Evolutionary conservation across 2,329 filamentous ascomycete genomes (phyloP).

Genomic region (Paecilomyces formosus): DNA sequence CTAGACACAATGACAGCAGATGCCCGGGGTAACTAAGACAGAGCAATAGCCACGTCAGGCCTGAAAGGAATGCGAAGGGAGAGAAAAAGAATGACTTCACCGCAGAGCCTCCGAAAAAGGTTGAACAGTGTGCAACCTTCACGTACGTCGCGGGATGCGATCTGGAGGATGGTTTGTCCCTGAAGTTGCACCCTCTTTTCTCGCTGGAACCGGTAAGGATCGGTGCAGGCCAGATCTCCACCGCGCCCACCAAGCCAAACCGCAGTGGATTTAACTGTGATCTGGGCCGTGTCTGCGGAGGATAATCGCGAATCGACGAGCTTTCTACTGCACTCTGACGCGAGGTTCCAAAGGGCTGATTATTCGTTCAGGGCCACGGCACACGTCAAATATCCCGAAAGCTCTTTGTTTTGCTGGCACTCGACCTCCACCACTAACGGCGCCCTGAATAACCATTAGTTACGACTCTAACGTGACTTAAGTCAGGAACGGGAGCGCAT

Average conservation of each 20-base stretch:
- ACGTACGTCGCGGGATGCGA: not conserved
- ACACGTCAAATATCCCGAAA: not conserved
- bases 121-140: not conserved
- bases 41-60: not conserved
- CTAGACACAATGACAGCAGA: not conserved
- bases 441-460: not conserved
- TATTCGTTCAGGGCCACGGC: not conserved
- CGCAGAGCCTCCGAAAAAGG: not conserved
- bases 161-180: not conserved
- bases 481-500: not conserved
- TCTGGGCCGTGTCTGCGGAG: not conserved
- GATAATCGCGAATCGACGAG: not conserved
- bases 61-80: not conserved
- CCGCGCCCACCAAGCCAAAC: not conserved
- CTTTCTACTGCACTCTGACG: not conserved
- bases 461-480: not conserved
- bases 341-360: not conserved
- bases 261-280: not conserved
- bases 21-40: not conserved
- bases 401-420: not conserved
- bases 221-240: not conserved
- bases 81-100: not conserved
- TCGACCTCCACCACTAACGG: not conserved
- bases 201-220: constrained; percentile 2
- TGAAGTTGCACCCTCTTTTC: constrained; percentile 2